phyloP scores from a whole-genome alignment of 2,329 filamentous ascomycete species.

The Fonsecaea pedrosoi region DNA sequence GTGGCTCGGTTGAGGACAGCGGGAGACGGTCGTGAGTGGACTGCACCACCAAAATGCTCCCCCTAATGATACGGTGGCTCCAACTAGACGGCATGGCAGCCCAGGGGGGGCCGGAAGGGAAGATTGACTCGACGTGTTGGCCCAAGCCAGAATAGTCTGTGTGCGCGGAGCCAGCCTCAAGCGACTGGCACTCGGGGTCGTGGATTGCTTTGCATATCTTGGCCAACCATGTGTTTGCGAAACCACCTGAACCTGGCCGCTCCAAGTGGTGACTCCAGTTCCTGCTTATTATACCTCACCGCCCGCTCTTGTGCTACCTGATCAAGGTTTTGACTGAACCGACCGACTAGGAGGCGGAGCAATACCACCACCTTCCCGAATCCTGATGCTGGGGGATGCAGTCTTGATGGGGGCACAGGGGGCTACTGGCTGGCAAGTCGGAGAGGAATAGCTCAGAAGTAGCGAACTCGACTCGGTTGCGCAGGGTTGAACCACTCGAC shows the following conservation, averaged over 20 bases:
- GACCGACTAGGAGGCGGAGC: constrained; percentile 10
- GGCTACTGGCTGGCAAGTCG: constrained; percentile 1
- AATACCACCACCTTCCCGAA: neutral
- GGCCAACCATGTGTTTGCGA: constrained; percentile 1
- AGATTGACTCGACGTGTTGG: neutral
- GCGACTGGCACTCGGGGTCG: neutral
- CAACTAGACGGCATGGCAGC: neutral
- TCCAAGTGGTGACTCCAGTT: neutral
- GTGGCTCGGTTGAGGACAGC: neutral
- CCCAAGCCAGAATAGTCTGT: constrained; percentile 2
- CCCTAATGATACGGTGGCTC: neutral
- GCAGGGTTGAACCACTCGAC: neutral
- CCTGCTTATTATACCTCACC: constrained; percentile 12
- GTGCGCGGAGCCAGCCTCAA: neutral
- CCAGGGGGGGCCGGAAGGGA: neutral
- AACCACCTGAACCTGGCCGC: neutral
- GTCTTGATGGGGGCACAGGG: neutral
- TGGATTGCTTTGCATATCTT: constrained; percentile 4
- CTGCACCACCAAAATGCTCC: neutral
- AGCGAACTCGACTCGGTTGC: neutral
- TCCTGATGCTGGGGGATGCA: neutral
- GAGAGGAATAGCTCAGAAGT: neutral
- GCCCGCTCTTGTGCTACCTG: constrained; percentile 2
- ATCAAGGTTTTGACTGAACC: neutral
- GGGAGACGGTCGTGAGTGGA: neutral